These are phyloP conservation scores for Dendrobium officinale DNA, from an alignment of 106 monocot species.

Conservation along the genomic window DNA sequence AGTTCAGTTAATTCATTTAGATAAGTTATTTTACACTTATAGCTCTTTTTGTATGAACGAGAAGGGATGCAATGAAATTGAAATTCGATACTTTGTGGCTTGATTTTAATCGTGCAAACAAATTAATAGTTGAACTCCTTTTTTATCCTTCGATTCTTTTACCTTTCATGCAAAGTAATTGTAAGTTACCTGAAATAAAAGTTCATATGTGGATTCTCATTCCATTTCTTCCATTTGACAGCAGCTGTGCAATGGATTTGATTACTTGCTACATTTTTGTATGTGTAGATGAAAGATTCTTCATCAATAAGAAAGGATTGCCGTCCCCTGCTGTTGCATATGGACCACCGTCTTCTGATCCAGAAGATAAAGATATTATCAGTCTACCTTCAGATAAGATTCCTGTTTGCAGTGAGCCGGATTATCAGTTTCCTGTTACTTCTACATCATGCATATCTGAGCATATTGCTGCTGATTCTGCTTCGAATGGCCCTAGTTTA, in stretches of 20 bases:
- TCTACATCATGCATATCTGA: conserved; percentile 47
- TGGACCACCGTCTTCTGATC: conserved; percentile 26
- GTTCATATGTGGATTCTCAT: background rate
- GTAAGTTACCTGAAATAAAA: background rate
- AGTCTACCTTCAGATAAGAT: conserved; percentile 25
- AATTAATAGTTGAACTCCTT: background rate
- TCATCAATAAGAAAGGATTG: conserved; percentile 13
- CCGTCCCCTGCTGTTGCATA: conserved; percentile 20
- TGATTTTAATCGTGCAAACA: background rate
- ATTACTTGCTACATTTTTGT: background rate
- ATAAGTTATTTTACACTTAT: too few relatives aligned
- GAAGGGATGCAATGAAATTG: background rate
- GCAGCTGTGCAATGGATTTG: background rate
- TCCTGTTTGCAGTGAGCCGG: conserved; percentile 17
- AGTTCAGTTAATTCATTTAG: too few relatives aligned
- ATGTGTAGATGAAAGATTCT: conserved; percentile 18
- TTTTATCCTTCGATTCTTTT: background rate
- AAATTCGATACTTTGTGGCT: background rate
- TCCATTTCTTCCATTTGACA: background rate
- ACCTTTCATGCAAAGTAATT: background rate
- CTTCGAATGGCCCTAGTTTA: conserved; percentile 42
- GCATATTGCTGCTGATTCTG: conserved; percentile 26
- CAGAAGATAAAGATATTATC: conserved; percentile 20
- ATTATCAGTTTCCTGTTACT: conserved; percentile 30
- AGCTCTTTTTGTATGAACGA: background rate